phyloP scores from a whole-genome alignment of 192 early-diverging fungal genomes.

The Podila epicladia region DNA sequence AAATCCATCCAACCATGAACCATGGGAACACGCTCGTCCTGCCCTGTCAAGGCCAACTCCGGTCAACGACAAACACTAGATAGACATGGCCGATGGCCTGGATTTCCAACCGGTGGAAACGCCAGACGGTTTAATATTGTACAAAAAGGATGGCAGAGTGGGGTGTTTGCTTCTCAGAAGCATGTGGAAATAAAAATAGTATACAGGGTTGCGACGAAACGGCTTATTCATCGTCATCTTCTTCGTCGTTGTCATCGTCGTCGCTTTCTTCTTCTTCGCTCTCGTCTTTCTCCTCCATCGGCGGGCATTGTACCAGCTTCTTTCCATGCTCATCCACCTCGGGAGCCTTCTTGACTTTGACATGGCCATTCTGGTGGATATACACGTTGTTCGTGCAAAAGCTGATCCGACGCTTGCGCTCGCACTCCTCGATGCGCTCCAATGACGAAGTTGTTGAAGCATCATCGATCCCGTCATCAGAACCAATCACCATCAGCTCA shows the following conservation, averaged over 20 bases:
- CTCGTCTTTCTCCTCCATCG: conserved; percentile 9
- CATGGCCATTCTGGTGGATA: conserved; percentile 24
- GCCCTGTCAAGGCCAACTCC: no score
- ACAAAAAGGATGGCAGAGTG: no score
- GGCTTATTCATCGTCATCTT: background rate
- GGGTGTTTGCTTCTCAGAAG: background rate
- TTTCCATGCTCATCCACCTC: background rate
- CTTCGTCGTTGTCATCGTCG: conserved; percentile 6
- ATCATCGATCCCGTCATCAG: conserved; percentile 40
- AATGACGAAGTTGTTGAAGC: conserved; percentile 28
- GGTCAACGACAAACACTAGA: no score
- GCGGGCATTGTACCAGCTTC: conserved; percentile 14
- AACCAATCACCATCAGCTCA: conserved; percentile 33
- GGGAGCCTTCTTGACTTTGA: conserved; percentile 2
- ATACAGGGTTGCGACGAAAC: background rate
- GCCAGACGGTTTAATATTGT: no score
- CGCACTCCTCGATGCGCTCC: conserved; percentile 41
- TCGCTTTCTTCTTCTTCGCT: conserved; percentile 2
- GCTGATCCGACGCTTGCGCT: conserved; percentile 47
- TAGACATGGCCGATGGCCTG: no score
- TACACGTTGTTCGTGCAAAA: conserved; percentile 47
- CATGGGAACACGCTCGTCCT: no score
- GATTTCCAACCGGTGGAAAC: no score
- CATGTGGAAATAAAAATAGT: background rate
- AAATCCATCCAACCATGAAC: no score